Conservation (phyloP, 768 basidiomycete genomes). For the Dentipellis fragilis region DNA sequence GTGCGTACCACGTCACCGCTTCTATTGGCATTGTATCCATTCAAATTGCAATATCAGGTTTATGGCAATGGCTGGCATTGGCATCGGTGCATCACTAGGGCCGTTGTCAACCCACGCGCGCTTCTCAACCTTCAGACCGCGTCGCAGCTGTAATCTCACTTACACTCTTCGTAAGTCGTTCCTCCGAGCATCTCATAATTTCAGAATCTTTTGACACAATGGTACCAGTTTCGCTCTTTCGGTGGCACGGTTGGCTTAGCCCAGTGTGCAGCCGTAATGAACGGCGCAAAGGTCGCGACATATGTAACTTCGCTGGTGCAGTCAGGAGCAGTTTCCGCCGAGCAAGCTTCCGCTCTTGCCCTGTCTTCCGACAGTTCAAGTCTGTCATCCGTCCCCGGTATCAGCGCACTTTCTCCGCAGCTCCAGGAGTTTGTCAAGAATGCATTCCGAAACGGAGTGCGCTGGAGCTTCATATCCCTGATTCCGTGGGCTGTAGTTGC, state of each 20-base stretch:
- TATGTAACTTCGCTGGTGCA: constrained; percentile 20
- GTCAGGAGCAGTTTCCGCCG: constrained; percentile 20
- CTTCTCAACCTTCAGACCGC: constrained; percentile 28
- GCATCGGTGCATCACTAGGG: constrained; percentile 30
- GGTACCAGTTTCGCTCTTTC: constrained; percentile 31
- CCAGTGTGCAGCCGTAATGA: constrained; percentile 40
- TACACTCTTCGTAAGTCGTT: constrained; percentile 31
- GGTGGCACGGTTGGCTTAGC: constrained; percentile 48
- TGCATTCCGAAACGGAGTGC: constrained; percentile 31
- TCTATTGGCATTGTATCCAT: neutral
- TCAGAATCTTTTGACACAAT: neutral
- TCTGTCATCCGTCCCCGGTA: constrained; percentile 25
- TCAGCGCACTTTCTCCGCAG: constrained; percentile 25
- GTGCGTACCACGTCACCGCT: constrained; percentile 16
- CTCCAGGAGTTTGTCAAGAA: constrained; percentile 27
- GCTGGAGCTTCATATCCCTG: constrained; percentile 36
- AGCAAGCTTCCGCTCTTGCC: constrained; percentile 20
- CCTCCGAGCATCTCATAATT: too few species aligned
- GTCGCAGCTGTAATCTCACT: constrained; percentile 35
- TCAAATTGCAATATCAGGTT: constrained; percentile 20
- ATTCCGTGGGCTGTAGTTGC: constrained; percentile 36
- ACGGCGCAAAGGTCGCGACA: constrained; percentile 28
- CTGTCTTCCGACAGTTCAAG: constrained; percentile 13
- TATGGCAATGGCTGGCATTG: constrained; percentile 34
- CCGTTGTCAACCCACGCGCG: constrained; percentile 34